Evolutionary conservation across 768 basidiomycete genomes (phyloP), one percentile per base, ranked within the genome.

Genomic region (Baorangia bicolor): DNA sequence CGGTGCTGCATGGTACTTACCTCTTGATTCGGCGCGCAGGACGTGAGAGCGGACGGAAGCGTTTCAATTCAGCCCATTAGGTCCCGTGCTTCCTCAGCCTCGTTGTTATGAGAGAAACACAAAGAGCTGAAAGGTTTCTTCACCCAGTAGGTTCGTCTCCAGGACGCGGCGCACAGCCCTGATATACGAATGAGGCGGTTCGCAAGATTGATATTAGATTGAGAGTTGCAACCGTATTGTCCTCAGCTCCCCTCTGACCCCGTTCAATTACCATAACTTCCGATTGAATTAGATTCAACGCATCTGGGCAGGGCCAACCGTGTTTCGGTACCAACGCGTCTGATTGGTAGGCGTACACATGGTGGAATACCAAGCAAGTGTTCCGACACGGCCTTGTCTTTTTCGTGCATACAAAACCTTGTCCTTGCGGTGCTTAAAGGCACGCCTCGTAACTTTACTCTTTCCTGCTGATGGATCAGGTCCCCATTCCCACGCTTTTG

Each of bases 361-460:
- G 23, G 49, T 44, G 34, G 38, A 46, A 34, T 21, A 38, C n/a
- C 27, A 4, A 12, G 3, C 16, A 23, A 25, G 49, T 48, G 30
- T 21, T 51, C 49, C 51, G 23, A 43, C 60, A 51, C 51, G 52
- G 48, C 41, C 53, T 57, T 37, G 59, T 56, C 44, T 34, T 39
- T 34, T 49, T 45, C 39, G 38, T 18, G 33, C 39, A 18, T 25
- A 45, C 49, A 40, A 68, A 68, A 69, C 62, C 62, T 66, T 67
- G 62, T 64, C 66, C 67, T 69, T 69, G 66, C 66, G 49, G 67
- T 68, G 68, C 66, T 60, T 49, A 57, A 34, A 68, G 61, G 63
- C 49, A 68, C 67, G 47, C 51, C 45, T 39, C 64, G 40, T 58
- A 58, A 62, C 64, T 23, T 57, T 44, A 58, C 51, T 34, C 51